Evolutionary conservation across 768 basidiomycete species (phyloP).

Genomic region (Tricholoma hemisulphureum): DNA sequence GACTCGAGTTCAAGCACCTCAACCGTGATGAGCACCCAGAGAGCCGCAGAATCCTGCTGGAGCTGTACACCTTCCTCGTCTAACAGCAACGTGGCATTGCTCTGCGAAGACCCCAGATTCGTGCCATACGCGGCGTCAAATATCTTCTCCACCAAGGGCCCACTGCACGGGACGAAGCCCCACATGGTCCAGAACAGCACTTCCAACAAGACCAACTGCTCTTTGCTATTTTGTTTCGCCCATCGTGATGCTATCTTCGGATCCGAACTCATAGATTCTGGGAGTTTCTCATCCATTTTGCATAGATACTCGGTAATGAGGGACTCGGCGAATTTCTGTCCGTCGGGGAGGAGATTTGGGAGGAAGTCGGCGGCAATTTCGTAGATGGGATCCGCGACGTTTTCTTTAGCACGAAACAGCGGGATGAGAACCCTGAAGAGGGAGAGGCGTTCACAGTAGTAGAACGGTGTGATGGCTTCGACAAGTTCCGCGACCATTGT

Average conservation of each 20-base stretch:
- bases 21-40: constrained; percentile 78
- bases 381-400: constrained; percentile 53
- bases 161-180: constrained; percentile 66
- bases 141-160: constrained; percentile 59
- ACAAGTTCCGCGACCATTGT: constrained; percentile 58
- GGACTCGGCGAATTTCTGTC: constrained; percentile 55
- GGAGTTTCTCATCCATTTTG: constrained; percentile 50
- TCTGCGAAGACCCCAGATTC: constrained; percentile 62
- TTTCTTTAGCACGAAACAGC: constrained; percentile 69
- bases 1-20: constrained; percentile 81
- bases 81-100: constrained; percentile 60
- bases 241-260: constrained; percentile 61
- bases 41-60: constrained; percentile 62
- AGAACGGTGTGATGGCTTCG: constrained; percentile 76
- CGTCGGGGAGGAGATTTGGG: constrained; percentile 62
- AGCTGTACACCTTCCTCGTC: constrained; percentile 73
- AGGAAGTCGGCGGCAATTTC: constrained; percentile 53
- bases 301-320: constrained; percentile 61
- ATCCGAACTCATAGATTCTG: constrained; percentile 44
- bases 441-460: constrained; percentile 75
- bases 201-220: constrained; percentile 81
- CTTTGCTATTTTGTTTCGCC: constrained; percentile 72
- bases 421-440: constrained; percentile 69
- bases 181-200: constrained; percentile 90
- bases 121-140: constrained; percentile 64